phyloP scores from a whole-genome alignment of 2,329 filamentous ascomycete species.

The Podosphaera aphanis region DNA sequence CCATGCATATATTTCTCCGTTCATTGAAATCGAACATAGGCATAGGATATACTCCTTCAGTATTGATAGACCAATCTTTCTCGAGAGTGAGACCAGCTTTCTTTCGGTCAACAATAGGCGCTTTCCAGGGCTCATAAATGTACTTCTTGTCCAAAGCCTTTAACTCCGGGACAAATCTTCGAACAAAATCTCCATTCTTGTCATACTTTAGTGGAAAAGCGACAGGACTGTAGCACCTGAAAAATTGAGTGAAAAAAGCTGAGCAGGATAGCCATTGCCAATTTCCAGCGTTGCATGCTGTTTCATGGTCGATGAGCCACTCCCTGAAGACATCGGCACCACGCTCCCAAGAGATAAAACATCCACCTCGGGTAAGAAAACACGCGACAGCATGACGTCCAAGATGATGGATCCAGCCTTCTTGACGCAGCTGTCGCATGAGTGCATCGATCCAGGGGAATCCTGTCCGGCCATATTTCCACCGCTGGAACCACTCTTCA shows the following conservation, averaged over 20 bases:
- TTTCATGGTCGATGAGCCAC: conserved; percentile 50
- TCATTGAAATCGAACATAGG: conserved; percentile 56
- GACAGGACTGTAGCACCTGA: conserved; percentile 44
- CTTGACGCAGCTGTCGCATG: conserved; percentile 47
- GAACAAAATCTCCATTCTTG: conserved; percentile 38
- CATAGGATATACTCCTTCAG: conserved; percentile 37
- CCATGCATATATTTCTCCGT: conserved; percentile 36
- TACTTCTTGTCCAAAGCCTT: conserved; percentile 37
- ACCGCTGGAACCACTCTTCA: conserved; percentile 42
- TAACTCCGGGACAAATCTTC: conserved; percentile 44
- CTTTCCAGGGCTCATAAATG: conserved; percentile 64
- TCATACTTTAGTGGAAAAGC: conserved; percentile 60
- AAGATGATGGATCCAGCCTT: conserved; percentile 64
- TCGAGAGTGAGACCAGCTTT: conserved; percentile 41
- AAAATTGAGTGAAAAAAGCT: conserved; percentile 53
- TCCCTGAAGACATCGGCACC: conserved; percentile 61
- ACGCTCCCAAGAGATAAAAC: conserved; percentile 58
- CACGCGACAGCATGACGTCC: conserved; percentile 58
- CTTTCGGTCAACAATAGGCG: conserved; percentile 42
- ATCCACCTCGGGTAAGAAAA: conserved; percentile 58
- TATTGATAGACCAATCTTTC: conserved; percentile 22
- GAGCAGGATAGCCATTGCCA: conserved; percentile 61
- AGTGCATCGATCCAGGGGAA: conserved; percentile 65
- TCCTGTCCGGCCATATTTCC: conserved; percentile 45
- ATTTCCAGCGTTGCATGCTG: conserved; percentile 49